A percentile compares a stretch with the other conserved stretches of the same genome.
Conservation (phyloP, 2,329 filamentous ascomycete genomes). For the Claviceps humidiphila region DNA sequence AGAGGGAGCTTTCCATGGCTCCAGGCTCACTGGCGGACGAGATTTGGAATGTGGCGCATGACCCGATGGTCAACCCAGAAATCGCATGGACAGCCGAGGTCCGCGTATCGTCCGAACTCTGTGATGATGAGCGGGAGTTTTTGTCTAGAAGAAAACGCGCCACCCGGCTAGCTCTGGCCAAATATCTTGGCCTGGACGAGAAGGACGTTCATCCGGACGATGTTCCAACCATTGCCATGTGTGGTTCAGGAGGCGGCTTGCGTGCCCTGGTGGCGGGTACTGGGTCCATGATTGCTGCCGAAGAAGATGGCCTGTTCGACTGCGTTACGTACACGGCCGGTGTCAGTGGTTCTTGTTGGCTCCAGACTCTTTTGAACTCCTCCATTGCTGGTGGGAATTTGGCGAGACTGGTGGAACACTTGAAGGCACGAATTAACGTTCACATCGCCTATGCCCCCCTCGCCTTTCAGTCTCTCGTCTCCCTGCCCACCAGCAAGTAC, state of each 20-base stretch:
- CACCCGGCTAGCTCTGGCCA: conserved; percentile 61
- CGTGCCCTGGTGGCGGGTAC: conserved; percentile 82
- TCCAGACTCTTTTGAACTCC: conserved; percentile 69
- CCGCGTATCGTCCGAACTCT: conserved; percentile 68
- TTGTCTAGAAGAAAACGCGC: conserved; percentile 53
- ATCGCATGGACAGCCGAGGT: conserved; percentile 72
- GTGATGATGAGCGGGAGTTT: conserved; percentile 70
- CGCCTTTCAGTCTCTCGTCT: conserved; percentile 68
- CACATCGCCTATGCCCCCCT: conserved; percentile 89
- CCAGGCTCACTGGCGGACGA: conserved; percentile 82
- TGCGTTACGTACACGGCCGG: conserved; percentile 91
- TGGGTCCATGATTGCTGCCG: conserved; percentile 71
- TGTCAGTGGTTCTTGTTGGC: conserved; percentile 92
- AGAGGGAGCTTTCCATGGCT: conserved; percentile 74
- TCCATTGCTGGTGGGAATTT: conserved; percentile 60
- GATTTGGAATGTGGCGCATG: conserved; percentile 84
- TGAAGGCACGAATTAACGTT: conserved; percentile 71
- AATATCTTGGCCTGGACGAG: conserved; percentile 67
- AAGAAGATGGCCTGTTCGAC: conserved; percentile 82
- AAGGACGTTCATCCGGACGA: conserved; percentile 82
- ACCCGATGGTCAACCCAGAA: conserved; percentile 73
- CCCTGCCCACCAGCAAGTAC: conserved; percentile 84
- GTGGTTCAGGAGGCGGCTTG: conserved; percentile 83
- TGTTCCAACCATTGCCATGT: conserved; percentile 85
- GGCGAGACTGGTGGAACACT: conserved; percentile 60